These are phyloP conservation scores for Clonostachys chloroleuca DNA, from an alignment of 2,329 filamentous ascomycete genomes.

Conservation along the genomic window DNA sequence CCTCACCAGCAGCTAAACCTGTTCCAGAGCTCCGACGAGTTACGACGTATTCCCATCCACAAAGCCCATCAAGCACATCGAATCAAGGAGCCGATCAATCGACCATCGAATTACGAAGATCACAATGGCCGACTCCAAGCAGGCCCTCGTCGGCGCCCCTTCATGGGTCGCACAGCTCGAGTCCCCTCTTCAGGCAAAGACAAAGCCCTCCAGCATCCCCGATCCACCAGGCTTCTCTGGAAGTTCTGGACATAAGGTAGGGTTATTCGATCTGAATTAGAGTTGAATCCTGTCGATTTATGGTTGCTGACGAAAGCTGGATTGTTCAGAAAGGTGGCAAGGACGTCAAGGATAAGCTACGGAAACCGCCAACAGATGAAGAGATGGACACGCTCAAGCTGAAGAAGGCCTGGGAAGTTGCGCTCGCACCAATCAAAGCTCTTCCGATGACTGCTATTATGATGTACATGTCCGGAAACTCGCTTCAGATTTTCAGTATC, in stretches of 20 bases:
- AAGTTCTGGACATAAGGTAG: conserved; percentile 1
- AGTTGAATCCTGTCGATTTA: not conserved
- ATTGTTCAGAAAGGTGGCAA: conserved; percentile 19
- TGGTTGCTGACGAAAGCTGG: not conserved
- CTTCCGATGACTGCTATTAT: conserved; percentile 98
- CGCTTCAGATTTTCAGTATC: conserved; percentile 97
- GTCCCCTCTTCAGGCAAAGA: conserved; percentile 59
- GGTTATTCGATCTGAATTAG: not conserved
- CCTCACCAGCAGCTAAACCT: too few species aligned
- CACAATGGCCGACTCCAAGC: conserved; percentile 9
- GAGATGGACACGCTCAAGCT: conserved; percentile 95
- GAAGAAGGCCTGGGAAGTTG: conserved; percentile 98
- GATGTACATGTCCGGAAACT: conserved; percentile 99
- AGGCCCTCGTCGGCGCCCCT: conserved; percentile 36
- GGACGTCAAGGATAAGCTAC: conserved; percentile 42
- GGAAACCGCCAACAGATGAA: conserved; percentile 67
- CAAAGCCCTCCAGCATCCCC: conserved; percentile 64
- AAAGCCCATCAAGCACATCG: not conserved
- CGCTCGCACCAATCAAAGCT: conserved; percentile 86
- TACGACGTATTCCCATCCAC: too few species aligned
- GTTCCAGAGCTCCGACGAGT: too few species aligned
- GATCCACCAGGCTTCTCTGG: conserved; percentile 83
- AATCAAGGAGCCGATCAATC: not conserved
- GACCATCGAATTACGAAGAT: not conserved
- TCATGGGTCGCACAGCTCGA: conserved; percentile 82